Conservation (phyloP, 192 early-diverging fungal species). For the Coemansia sp. region DNA sequence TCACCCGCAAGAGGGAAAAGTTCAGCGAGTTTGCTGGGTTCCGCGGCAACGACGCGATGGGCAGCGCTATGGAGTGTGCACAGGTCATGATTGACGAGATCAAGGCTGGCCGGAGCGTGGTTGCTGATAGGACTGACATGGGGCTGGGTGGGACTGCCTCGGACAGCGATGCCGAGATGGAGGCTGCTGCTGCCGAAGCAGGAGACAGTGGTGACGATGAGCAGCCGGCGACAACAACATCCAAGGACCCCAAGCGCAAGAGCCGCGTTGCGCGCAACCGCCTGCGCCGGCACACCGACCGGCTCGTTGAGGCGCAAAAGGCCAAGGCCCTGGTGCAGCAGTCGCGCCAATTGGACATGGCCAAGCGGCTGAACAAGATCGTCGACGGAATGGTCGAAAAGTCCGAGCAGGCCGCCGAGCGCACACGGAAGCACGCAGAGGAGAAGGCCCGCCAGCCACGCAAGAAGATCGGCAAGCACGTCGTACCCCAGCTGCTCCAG, state of each 20-base stretch:
- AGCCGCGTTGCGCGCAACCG: conserved; percentile 61
- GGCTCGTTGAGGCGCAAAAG: conserved; percentile 30
- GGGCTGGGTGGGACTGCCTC: conserved; percentile 13
- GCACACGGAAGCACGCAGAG: conserved; percentile 23
- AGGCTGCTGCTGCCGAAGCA: conserved; percentile 11
- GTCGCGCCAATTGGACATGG: conserved; percentile 52
- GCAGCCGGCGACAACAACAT: not conserved
- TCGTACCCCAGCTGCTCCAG: conserved; percentile 27
- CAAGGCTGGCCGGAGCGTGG: conserved; percentile 14
- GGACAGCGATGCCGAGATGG: conserved; percentile 11
- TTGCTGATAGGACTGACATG: conserved; percentile 7
- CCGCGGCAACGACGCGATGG: conserved; percentile 7
- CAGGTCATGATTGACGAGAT: conserved; percentile 28
- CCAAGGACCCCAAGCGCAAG: conserved; percentile 56
- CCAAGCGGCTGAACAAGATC: conserved; percentile 52
- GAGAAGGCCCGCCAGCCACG: conserved; percentile 28
- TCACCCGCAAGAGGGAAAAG: conserved; percentile 29
- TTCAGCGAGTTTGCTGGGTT: conserved; percentile 12
- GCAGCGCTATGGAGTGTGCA: conserved; percentile 30
- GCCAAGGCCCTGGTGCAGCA: conserved; percentile 48
- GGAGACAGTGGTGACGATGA: conserved; percentile 15
- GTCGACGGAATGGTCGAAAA: conserved; percentile 46
- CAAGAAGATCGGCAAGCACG: conserved; percentile 32
- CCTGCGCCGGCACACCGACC: conserved; percentile 44
- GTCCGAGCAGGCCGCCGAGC: conserved; percentile 16